Evolutionary conservation across 164 flowering plant genomes (phyloP), one percentile per base, ranked within the genome.

Genomic region (Hamamelis virginiana): DNA sequence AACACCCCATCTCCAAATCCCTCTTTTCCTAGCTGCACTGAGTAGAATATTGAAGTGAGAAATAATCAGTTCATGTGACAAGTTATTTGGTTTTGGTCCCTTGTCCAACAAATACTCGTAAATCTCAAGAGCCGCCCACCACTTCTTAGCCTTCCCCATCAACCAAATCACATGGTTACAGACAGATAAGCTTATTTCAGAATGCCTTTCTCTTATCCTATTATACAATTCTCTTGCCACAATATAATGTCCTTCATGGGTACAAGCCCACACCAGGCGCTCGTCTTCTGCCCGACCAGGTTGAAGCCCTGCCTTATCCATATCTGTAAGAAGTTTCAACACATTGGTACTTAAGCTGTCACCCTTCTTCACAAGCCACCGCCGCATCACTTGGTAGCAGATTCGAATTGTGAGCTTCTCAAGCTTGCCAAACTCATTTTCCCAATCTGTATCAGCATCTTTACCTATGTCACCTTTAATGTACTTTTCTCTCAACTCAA

Each of bases 41-140:
- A 93, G 88, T 50, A 93, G 80, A 66, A 87, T 53, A 51, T 89
- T 96, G 66, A 96, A 96, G 68, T 96, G 94, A 77, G 97, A 89
- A 33, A 87, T 75, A 19, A 93, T 76, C 55, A 96, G 77, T 67
- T 93, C 99, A 65, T 86, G 69, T 1, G 99, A 90, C 71, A 96
- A 65, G 67, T 81, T 85, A 78, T 93, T 91, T 52, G 99, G 99
- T 74, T 87, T 79, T 16, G 98, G 99, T 9, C 98, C 98, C 72
- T 83, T 86, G 61, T 93, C 99, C 75, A 93, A 68, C 76, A 96
- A 62, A 64, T 96, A 87, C 78, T 96, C 99, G 28, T 91, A 96
- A 62, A 96, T 72, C 83, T 91, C 98, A 76, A 96, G 71, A 22
- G 99, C 98, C 9, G 97, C 96, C 98, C 98, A 93, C 99, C 99